Evolutionary conservation across 352 stramenopile genomes (phyloP).

Genomic region (Phytophthora citrophthora): DNA sequence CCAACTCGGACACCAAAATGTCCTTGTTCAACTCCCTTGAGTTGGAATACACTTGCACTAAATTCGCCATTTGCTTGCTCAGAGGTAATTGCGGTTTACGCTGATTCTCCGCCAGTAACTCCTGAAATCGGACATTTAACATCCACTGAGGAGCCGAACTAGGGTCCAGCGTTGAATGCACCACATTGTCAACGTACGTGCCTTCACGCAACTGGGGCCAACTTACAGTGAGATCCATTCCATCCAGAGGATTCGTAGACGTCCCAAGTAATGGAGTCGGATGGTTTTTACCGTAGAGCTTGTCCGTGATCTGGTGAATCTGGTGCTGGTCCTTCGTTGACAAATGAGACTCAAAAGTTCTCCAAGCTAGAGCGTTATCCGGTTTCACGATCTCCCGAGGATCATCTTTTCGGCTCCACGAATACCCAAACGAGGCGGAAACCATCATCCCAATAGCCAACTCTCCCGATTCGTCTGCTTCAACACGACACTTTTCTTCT

Average conservation of each 20-base stretch:
- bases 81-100: conserved; percentile 66
- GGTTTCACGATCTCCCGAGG: conserved; percentile 37
- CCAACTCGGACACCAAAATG: conserved; percentile 76
- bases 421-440: conserved; percentile 72
- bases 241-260: conserved; percentile 47
- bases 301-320: conserved; percentile 34
- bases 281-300: conserved; percentile 45
- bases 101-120: conserved; percentile 47
- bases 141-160: conserved; percentile 71
- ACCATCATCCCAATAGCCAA: conserved; percentile 66
- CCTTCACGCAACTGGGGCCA: conserved; percentile 82
- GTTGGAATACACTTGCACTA: conserved; percentile 81
- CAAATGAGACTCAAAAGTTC: conserved; percentile 32
- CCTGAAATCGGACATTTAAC: conserved; percentile 54
- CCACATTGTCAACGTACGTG: conserved; percentile 85
- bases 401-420: conserved; percentile 56
- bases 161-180: conserved; percentile 81
- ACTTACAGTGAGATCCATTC: conserved; percentile 63
- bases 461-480: conserved; percentile 40
- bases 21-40: conserved; percentile 70
- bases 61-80: conserved; percentile 68
- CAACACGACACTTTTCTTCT: conserved; percentile 65
- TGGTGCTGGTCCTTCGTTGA: conserved; percentile 13
- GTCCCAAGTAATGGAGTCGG: conserved; percentile 44
- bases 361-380: conserved; percentile 32